Conservation (phyloP, 192 early-diverging fungal species). For the Entomortierella parvispora region DNA sequence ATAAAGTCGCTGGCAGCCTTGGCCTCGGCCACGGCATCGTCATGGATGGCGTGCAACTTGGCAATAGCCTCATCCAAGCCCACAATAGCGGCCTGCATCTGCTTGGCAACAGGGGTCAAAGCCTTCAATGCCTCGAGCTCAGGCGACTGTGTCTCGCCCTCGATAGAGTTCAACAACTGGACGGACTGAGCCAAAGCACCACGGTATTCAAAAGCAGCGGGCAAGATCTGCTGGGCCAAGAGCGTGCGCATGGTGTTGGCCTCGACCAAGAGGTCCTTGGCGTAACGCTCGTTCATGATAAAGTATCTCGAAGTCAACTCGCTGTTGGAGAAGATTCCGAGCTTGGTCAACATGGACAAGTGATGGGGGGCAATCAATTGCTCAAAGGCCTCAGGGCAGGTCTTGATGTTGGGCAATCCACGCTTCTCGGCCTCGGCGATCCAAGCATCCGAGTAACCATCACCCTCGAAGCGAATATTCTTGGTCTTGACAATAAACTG, state of each 20-base stretch:
- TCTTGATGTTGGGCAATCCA: constrained; percentile 95
- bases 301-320: constrained; percentile 95
- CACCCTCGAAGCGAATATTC: constrained; percentile 94
- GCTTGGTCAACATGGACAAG: constrained; percentile 78
- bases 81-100: constrained; percentile 64
- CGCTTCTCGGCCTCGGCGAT: constrained; percentile 90
- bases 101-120: constrained; percentile 68
- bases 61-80: constrained; percentile 67
- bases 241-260: constrained; percentile 88
- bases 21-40: constrained; percentile 72
- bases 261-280: constrained; percentile 96
- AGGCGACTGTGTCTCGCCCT: constrained; percentile 60
- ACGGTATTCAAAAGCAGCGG: constrained; percentile 89
- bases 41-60: constrained; percentile 66
- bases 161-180: constrained; percentile 72
- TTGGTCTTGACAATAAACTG: constrained; percentile 84
- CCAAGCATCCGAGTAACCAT: constrained; percentile 98
- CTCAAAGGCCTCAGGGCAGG: constrained; percentile 89
- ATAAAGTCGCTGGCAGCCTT: constrained; percentile 69
- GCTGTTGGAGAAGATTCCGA: constrained; percentile 85
- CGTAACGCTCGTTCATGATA: constrained; percentile 97
- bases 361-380: constrained; percentile 79
- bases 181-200: constrained; percentile 86
- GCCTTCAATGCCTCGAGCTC: constrained; percentile 78
- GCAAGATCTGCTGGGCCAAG: constrained; percentile 86